Base-by-base conservation (phyloP, 2,329 filamentous ascomycete genomes). In the Chaetomium olivaceum region DNA sequence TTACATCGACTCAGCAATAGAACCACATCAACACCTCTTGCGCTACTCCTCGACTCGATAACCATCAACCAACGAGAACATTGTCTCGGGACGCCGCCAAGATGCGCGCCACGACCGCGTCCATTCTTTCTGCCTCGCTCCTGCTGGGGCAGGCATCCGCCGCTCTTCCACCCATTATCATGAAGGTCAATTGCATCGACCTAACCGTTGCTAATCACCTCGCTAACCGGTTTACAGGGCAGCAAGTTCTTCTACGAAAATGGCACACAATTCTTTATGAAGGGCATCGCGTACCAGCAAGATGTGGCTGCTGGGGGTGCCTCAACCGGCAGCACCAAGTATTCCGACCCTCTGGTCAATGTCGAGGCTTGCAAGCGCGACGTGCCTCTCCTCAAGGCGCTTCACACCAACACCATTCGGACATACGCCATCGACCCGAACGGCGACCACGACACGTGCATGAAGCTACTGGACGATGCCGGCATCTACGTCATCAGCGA, bases 401-500 rank as follows among this genome's bases (percentile, higher is more conserved):
- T 97, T 68, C 84, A 88, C 69, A 97, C 93, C 79, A 99, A 99
- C 82, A 88, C 89, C 73, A 94, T 99, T 78, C 94, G 95, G 79
- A 93, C 95, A 64, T 99, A 99, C 78, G 93, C 94, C 73, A 87
- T 98, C 74, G 87, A 98, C 81, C 91, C 94, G 27, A 86, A 83
- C 19, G 78, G 83, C 71, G 84, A 96, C 80, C 95, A 99, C 82
- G 83, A 85, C 62, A 84, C 83, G 60, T 98, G 95, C 82, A 97
- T 99, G 93, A 82, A 85, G 71, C 78, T 92, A 70, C 86, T 99
- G 58, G 85, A 90, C 64, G 87, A 91, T 67, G 91, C 91, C 64
- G 94, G 93, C 75, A 98, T 99, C 82, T 99, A 98, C 79, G 89
- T 99, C 74, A 87, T 99, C 73, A 91, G 93, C 71, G 95, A 99